phyloP scores from a whole-genome alignment of 768 basidiomycete species.

The Pisolithus orientalis region DNA sequence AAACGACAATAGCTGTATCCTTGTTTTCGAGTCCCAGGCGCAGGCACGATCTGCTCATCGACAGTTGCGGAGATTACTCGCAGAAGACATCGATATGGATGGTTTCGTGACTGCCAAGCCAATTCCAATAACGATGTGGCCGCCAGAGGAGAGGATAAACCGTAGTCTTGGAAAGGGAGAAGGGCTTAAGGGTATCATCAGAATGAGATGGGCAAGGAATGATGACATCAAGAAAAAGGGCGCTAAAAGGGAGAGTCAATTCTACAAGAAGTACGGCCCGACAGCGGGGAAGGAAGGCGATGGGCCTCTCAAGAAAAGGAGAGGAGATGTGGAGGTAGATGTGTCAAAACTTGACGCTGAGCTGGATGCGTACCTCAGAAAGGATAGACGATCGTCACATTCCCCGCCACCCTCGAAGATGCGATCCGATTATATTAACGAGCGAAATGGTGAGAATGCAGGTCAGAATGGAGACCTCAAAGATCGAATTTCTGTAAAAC shows the following conservation, averaged over 20 bases:
- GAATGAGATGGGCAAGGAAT: conserved; percentile 69
- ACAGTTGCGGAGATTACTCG: conserved; percentile 43
- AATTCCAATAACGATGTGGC: conserved; percentile 72
- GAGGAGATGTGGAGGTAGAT: conserved; percentile 27
- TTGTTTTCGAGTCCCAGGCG: conserved; percentile 59
- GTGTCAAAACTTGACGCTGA: conserved; percentile 56
- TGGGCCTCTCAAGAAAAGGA: conserved; percentile 31
- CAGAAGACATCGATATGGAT: conserved; percentile 47
- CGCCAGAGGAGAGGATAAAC: conserved; percentile 72
- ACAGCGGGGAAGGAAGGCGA: conserved; percentile 56
- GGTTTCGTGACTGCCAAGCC: conserved; percentile 60
- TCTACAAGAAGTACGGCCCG: conserved; percentile 70
- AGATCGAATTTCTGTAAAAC: conserved; percentile 42
- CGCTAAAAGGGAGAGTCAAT: conserved; percentile 65
- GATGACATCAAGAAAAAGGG: conserved; percentile 77
- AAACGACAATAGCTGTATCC: conserved; percentile 74
- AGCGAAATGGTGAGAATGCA: conserved; percentile 52
- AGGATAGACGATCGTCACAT: conserved; percentile 29
- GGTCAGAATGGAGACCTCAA: conserved; percentile 36
- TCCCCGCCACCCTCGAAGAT: conserved; percentile 57
- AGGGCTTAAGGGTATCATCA: conserved; percentile 58
- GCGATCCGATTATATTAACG: conserved; percentile 58
- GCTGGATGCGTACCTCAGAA: conserved; percentile 61
- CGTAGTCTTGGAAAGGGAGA: conserved; percentile 63
- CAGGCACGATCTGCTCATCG: conserved; percentile 48